phyloP scores from a whole-genome alignment of 208 protist species.

The Leishmania lainsoni region DNA sequence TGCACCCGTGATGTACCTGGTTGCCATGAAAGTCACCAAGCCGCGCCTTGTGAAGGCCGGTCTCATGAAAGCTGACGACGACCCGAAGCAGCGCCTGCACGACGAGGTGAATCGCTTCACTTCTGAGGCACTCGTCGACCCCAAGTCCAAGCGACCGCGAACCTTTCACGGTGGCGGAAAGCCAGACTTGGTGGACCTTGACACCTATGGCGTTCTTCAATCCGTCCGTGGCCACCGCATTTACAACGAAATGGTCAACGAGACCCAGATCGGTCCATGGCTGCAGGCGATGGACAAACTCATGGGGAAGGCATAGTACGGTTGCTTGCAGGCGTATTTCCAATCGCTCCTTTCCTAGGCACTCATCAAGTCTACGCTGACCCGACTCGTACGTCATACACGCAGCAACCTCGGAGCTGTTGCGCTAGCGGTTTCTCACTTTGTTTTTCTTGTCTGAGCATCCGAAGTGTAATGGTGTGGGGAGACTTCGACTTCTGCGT shows the following conservation, averaged over 20 bases:
- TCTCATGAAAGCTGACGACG: slow-evolving; percentile 59
- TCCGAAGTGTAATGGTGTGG: not conserved
- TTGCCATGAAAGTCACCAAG: slow-evolving; percentile 71
- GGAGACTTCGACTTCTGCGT: too few relatives aligned
- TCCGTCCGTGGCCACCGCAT: slow-evolving; percentile 82
- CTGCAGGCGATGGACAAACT: slow-evolving; percentile 60
- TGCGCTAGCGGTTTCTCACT: not conserved
- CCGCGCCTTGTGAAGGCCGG: slow-evolving; percentile 75
- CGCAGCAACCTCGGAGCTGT: not conserved
- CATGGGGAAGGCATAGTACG: slow-evolving; percentile 30
- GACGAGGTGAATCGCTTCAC: slow-evolving; percentile 72
- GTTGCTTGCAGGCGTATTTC: not conserved
- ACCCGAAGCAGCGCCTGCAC: slow-evolving; percentile 60
- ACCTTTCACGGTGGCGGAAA: slow-evolving; percentile 83
- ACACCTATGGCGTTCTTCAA: slow-evolving; percentile 90
- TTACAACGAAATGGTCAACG: slow-evolving; percentile 77
- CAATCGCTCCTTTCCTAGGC: not conserved
- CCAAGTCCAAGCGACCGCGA: slow-evolving; percentile 53
- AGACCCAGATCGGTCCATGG: slow-evolving; percentile 69
- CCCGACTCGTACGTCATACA: not conserved
- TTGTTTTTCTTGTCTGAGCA: not conserved
- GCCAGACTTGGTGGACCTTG: slow-evolving; percentile 87
- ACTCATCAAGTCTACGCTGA: not conserved
- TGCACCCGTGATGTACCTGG: slow-evolving; percentile 90
- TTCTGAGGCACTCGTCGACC: slow-evolving; percentile 60